Conservation (phyloP, 306 rosid species). For the Boehmeria nivea region DNA sequence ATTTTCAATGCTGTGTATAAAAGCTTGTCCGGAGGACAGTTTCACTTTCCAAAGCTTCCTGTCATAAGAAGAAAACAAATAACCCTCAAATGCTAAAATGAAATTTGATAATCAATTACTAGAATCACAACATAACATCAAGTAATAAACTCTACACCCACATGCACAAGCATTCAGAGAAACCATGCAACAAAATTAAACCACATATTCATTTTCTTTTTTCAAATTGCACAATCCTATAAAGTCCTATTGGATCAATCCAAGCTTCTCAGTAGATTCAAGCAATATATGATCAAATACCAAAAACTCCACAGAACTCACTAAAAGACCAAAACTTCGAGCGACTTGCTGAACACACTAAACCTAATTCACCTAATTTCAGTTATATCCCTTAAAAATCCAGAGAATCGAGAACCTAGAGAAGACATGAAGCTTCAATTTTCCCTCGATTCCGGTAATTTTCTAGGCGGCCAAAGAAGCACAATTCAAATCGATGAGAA, state of each 20-base stretch:
- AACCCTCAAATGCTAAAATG: neutral
- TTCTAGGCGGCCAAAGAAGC: slow-evolving; percentile 7
- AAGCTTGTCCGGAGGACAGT: slow-evolving; percentile 1
- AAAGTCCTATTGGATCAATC: neutral
- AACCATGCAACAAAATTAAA: neutral
- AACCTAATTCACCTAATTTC: neutral
- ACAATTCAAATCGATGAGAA: no score
- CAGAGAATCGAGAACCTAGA: neutral
- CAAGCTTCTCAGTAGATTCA: no score
- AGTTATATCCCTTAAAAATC: neutral
- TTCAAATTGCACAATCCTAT: neutral
- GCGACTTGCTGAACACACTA: neutral
- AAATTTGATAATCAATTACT: neutral
- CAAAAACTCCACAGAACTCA: no score
- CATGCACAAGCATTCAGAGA: neutral
- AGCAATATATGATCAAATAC: neutral
- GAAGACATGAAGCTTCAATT: no score
- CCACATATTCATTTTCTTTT: neutral
- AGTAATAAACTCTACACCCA: neutral
- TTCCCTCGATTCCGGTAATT: neutral
- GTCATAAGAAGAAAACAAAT: neutral
- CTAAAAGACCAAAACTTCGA: neutral
- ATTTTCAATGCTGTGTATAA: neutral
- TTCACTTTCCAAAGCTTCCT: slow-evolving; percentile 13
- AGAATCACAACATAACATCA: no score